Base-by-base conservation (phyloP, 1,284 basidiomycete genomes). In the Leccinum fuscescens region DNA sequence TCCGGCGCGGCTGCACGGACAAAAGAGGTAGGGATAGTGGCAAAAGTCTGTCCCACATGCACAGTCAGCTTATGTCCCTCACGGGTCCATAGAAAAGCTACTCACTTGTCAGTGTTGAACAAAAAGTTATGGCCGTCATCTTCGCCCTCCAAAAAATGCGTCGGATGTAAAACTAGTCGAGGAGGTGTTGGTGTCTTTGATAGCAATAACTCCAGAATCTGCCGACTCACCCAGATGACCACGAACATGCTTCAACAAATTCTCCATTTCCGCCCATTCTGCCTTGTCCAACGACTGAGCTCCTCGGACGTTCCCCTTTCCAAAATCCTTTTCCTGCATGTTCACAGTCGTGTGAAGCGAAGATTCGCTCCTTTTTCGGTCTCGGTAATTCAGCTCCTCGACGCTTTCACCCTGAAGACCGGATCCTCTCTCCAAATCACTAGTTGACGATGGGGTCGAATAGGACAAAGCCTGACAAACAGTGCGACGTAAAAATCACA, bases 261-360 rank as follows among this genome's bases (percentile, higher is more conserved):
- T 82, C 75, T 96, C 94, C 94, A 97, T 96, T 71, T 93, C 90
- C 42, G 90, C 90, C 63, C 86, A 76, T 69, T 96, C 94, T 82
- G 88, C 88, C 66, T 88, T 87, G 57, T 90, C 87, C 64, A 93
- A 91, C 1, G 91, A 86, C 59, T 89, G 88, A 12, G 82, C 75
- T 2, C 86, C 84, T 62, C 80, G 82, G 2, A 80, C 62, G 22
- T 78, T 67, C 59, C 69, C 59, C 56, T 58, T 62, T 53, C 64
- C 58, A 53, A 62, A 14, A 49, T 70, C 73, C 63, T 72, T 69
- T 22, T 66, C 68, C 29, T 68, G 65, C 54, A 54, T 50, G 4
- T 67, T 3, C 64, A 62, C 11, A 53, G 59, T 59, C 31, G 61
- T 22, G 3, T 60, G 59, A 7, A 59, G 60, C 3, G 63, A 67